A percentile compares a stretch with the other conserved stretches of the same genome.
Evolutionary conservation across 768 basidiomycete genomes (phyloP).

Genomic region (Nevesoporus exiguus): DNA sequence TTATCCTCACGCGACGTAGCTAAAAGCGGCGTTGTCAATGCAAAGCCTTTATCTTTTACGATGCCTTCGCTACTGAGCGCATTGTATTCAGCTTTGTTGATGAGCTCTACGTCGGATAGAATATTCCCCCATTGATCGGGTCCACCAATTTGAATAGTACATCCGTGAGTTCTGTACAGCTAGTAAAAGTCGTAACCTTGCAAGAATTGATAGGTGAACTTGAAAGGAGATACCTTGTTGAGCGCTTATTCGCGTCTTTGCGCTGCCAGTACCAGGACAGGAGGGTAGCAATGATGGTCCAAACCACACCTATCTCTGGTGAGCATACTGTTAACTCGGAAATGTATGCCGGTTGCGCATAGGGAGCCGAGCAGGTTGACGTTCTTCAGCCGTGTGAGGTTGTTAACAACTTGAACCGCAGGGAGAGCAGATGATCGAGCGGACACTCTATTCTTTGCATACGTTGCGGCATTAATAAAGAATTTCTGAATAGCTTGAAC

Average conservation of each 20-base stretch:
- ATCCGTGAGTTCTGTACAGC: conserved; percentile 60
- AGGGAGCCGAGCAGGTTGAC: conserved; percentile 82
- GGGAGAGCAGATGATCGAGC: conserved; percentile 6
- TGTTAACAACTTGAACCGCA: conserved; percentile 51
- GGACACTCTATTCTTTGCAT: conserved; percentile 45
- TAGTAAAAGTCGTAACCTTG: conserved; percentile 95
- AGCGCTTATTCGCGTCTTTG: conserved; percentile 72
- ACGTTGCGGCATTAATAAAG: conserved; percentile 60
- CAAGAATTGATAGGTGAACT: conserved; percentile 95
- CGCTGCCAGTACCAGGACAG: conserved; percentile 45
- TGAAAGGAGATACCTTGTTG: conserved; percentile 92
- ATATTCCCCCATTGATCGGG: conserved; percentile 99
- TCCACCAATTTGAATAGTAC: conserved; percentile 89
- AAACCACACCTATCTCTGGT: conserved; percentile 75
- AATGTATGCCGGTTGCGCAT: conserved; percentile 71
- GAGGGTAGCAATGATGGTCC: neutral
- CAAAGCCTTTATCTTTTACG: conserved; percentile 51
- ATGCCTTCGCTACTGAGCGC: neutral
- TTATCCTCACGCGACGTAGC: conserved; percentile 89
- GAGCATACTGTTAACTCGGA: conserved; percentile 87
- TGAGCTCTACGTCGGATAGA: conserved; percentile 87
- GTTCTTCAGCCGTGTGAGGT: conserved; percentile 73
- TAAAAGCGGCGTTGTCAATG: conserved; percentile 90
- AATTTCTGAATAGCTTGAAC: conserved; percentile 65
- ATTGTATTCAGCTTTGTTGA: conserved; percentile 46